Evolutionary conservation across 2,329 filamentous ascomycete species (phyloP), one percentile per base, ranked within the genome.

Genomic region (Penicillium expansum): DNA sequence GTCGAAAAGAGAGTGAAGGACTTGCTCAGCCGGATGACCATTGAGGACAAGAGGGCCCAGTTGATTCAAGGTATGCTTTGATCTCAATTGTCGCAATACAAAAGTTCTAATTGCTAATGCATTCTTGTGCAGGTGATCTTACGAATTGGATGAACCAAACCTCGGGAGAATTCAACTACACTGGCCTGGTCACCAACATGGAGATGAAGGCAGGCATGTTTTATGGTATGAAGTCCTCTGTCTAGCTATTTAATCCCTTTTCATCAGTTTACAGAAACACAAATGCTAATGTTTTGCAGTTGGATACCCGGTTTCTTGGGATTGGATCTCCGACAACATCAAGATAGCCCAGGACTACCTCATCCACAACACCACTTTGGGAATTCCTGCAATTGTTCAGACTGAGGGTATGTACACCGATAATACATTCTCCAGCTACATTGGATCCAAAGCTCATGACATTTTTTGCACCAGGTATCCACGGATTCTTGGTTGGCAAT

Each of bases 101-200:
- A 1, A 29, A 5, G 18, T 1, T 18, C 2, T 10, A 33, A 5
- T 20, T 22, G 9, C 32, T 53, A 11, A 43, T 20, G 16, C 16
- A n/a, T 10, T 51, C 11, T 14, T 32, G 29, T 32, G 14, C 42
- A 76, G 81, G 88, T 47, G 89, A 91, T 67, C 80, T 92, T 58
- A 80, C 82, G 6, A 90, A 90, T 69, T 92, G 87, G 84, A 82
- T 91, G 71, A 85, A 91, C 68, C 80, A 80, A n/a, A 86, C 83
- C 0, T 81, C 82, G 33, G 86, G 86, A 54, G 77, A 74, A n/a
- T 85, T 89, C 74, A 91, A 91, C 68, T 77, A 82, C 51, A 84
- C 82, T 0, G 89, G 87, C 0, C 76, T 91, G 11, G 83, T 80
- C 45, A 85, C 82, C 75, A 90, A 84, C 68, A 89, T 90, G 79